Evolutionary conservation across 495 filamentous ascomycete species (phyloP), one percentile per base, ranked within the genome.

Genomic region (Ascodesmis nigricans): DNA sequence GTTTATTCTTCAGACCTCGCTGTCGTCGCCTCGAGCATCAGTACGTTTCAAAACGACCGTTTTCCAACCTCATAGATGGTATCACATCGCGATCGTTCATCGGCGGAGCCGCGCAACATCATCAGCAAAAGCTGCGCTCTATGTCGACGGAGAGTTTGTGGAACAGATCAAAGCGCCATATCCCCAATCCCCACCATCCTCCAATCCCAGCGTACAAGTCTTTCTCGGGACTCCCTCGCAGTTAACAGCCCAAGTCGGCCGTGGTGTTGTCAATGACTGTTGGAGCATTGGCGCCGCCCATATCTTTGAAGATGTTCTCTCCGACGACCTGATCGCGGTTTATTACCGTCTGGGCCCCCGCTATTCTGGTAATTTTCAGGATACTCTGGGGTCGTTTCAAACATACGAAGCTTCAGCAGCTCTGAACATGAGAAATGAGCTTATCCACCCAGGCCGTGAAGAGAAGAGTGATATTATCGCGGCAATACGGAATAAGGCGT

Each of bases 371-470:
- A 95, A 93, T 49, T 91, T 84, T 45, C 87, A 97, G 52, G 87
- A 97, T 50, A 82, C 80, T 41, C 62, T 97, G 14, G 87, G 87
- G 6, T 84, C 83, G 10, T 92, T 97, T 47, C 83, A 93, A 49
- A 97, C 87, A 0, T 97, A 95, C 50, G 73, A 73, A 40, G 82
- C 90, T n/a, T 93, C 90, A 16, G 83, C 87, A 11, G 69, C 77
- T 17, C 58, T 97, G 17, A 83, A 84, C 38, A 62, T 93, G 33
- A 75, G 81, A 32, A 92, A 93, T 50, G 87, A 97, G 49, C 66
- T 78, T 31, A 66, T 92, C 16, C 80, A 91, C 52, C 75, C 80
- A 7, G 84, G 81, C 5, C 91, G 81, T 51, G 77, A 84, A 43
- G 82, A 93, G 44, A 72, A 66, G 33, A 93, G 87, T 10, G 83